Evolutionary conservation across 2,329 filamentous ascomycete genomes (phyloP), one percentile per base, ranked within the genome.

Genomic region (Colletotrichum karsti): DNA sequence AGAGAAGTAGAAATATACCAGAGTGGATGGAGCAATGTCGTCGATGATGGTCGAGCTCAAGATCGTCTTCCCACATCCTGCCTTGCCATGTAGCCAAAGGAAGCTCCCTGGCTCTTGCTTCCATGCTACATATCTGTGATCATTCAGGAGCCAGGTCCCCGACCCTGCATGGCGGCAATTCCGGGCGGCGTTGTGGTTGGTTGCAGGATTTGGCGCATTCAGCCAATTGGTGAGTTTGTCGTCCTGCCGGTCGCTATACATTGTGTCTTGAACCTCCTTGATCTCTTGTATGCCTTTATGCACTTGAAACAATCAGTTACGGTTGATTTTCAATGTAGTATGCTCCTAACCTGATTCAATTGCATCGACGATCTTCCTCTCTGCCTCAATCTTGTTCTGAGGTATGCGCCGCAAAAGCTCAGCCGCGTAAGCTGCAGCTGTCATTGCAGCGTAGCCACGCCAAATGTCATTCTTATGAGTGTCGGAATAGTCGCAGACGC

Each of bases 401-500:
- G 26, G 48, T 4, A 51, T 51, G 15, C 28, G 3, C 26, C 48
- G 24, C 24, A 50, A 28, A 26, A 50, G 46, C 7, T 50, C 46
- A 20, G 24, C 33, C 9, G 73, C 72, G 35, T 71, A 74, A 7
- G 74, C 74, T 1, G 79, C 79, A 0, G 80, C 79, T 0, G 74
- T 74, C 0, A 71, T 70, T 1, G 80, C 77, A 0, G 79, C 79
- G 64, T 79, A 80, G 1, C 35, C 42, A 22, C 80, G 77, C 80
- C 78, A 82, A 7, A 37, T 41, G 7, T 82, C 75, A 28, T 75
- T 76, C 59, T 82, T 81, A 62, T 82, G 78, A 0, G 73, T 76
- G 60, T 82, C 80, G 6, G 78, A 73, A 46, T 82, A 83, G 54
- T 81, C 78, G 20, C 77, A 83, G 0, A 83, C 79, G 0, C 79